Conservation (phyloP, 2,329 filamentous ascomycete species). For the Fusarium sp. region DNA sequence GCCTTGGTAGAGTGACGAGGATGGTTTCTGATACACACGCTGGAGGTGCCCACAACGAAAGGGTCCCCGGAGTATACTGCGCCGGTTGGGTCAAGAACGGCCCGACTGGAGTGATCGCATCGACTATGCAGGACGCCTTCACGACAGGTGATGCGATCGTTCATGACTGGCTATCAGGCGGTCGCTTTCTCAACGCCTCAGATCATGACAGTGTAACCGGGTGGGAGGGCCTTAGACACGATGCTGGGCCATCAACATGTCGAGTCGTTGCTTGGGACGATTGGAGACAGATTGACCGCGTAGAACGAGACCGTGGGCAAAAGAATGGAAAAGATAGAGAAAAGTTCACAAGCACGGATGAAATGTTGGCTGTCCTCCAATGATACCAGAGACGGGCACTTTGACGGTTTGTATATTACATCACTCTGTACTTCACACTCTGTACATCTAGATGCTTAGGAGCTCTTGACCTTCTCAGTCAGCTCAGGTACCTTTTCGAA, state of each 20-base stretch:
- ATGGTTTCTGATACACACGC: conserved; percentile 42
- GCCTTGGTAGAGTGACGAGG: conserved; percentile 72
- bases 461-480: conserved; percentile 87
- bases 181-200: conserved; percentile 49
- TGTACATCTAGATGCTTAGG: conserved; percentile 42
- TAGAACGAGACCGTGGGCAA: conserved; percentile 73
- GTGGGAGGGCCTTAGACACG: conserved; percentile 78
- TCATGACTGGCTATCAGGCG: conserved; percentile 71
- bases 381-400: conserved; percentile 40
- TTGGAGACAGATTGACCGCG: conserved; percentile 84
- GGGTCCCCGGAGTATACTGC: conserved; percentile 79
- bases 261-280: conserved; percentile 80
- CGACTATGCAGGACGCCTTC: conserved; percentile 95
- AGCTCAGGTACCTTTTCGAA: conserved; percentile 96
- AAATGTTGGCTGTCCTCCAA: conserved; percentile 64
- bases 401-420: conserved; percentile 41
- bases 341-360: conserved; percentile 65
- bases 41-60: conserved; percentile 50
- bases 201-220: conserved; percentile 53
- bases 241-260: conserved; percentile 62
- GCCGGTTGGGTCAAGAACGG: conserved; percentile 97
- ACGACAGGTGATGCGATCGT: conserved; percentile 84
- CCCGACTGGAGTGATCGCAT: conserved; percentile 93
- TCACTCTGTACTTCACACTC: conserved; percentile 31
- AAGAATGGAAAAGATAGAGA: conserved; percentile 79